A percentile compares a stretch with the other conserved stretches of the same genome.
These are phyloP conservation scores for Mycena sanguinolenta DNA, from an alignment of 768 basidiomycete genomes.

Conservation along the genomic window DNA sequence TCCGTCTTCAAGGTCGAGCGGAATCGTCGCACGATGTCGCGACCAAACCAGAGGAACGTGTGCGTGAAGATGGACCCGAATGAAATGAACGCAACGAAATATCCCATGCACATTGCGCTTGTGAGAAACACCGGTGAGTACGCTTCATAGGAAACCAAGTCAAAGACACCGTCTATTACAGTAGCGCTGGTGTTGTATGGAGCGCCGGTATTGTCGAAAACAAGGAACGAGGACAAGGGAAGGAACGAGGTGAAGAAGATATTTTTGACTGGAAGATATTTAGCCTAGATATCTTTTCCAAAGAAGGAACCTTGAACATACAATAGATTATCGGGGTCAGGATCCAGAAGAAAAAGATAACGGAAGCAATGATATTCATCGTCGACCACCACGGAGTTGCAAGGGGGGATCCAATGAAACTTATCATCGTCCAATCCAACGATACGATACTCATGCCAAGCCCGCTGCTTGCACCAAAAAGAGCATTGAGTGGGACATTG, in stretches of 20 bases:
- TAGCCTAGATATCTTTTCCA: slow-evolving; percentile 1
- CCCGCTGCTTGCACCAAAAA: slow-evolving; percentile 81
- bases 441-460: slow-evolving; percentile 87
- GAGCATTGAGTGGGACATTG: slow-evolving; percentile 75
- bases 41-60: slow-evolving; percentile 58
- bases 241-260: slow-evolving; percentile 76
- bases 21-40: slow-evolving; percentile 69
- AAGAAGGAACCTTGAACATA: slow-evolving; percentile 50
- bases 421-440: slow-evolving; percentile 89
- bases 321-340: slow-evolving; percentile 81
- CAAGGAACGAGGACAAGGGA: slow-evolving; percentile 74
- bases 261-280: slow-evolving; percentile 69
- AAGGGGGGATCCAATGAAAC: slow-evolving; percentile 81
- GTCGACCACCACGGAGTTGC: slow-evolving; percentile 94
- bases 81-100: slow-evolving; percentile 83
- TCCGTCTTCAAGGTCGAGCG: slow-evolving; percentile 77
- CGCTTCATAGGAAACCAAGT: slow-evolving; percentile 72
- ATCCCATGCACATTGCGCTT: slow-evolving; percentile 73
- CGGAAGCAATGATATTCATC: slow-evolving; percentile 74
- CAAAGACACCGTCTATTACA: slow-evolving; percentile 75
- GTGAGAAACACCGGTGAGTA: slow-evolving; percentile 88
- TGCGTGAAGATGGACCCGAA: slow-evolving; percentile 84
- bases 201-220: slow-evolving; percentile 83
- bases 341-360: slow-evolving; percentile 82
- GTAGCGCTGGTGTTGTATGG: slow-evolving; percentile 73